Evolutionary conservation across 192 early-diverging fungal species (phyloP), one percentile per base, ranked within the genome.

Genomic region (Umbelopsis ramanniana): DNA sequence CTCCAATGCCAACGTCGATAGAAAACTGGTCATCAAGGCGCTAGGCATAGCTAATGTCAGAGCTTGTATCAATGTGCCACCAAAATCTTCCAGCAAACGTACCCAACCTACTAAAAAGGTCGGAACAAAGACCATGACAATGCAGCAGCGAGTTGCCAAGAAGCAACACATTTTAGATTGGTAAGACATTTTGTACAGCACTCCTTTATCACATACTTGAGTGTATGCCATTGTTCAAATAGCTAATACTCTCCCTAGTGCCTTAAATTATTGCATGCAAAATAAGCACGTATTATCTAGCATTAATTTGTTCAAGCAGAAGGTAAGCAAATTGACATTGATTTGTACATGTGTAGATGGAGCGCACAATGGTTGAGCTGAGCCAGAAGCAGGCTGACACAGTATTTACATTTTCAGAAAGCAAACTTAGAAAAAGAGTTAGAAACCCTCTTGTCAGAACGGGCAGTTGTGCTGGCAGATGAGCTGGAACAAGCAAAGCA

Each of bases 381-480:
- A 43, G 40, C 40, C 40, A 43, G 6, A 43, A 43, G 40, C 11
- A 33, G 45, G 0, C 33, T 38, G 17, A n/a, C 52, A 17, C 19
- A 15, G 48, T 48, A 22, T n/a, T n/a, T n/a, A n/a, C n/a, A 22
- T 6, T 74, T 45, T 23, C 23, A 77, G 69, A 29, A 60, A 52
- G 35, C 57, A 12, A 29, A 69, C 4, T 46, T 78, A 9, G 17
- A 50, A 14, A 35, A 48, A 17, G 76, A 78, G 37, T 67, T 73
- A 24, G 40, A 72, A 46, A 68, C 73, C 38, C 68, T 78, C 17
- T 46, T 78, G 24, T 54, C 35, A 12, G 76, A 78, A 26, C 54
- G 76, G 14, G 11, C 69, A 19, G 22, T 69, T 5, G 71, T 73
- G 0, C 24, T 78, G 19, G 45, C 33, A 15, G 68, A 67, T 9